A percentile compares a stretch with the other conserved stretches of the same genome.
phyloP scores from a whole-genome alignment of 257 asterid genomes.

The Solanum virginianum region DNA sequence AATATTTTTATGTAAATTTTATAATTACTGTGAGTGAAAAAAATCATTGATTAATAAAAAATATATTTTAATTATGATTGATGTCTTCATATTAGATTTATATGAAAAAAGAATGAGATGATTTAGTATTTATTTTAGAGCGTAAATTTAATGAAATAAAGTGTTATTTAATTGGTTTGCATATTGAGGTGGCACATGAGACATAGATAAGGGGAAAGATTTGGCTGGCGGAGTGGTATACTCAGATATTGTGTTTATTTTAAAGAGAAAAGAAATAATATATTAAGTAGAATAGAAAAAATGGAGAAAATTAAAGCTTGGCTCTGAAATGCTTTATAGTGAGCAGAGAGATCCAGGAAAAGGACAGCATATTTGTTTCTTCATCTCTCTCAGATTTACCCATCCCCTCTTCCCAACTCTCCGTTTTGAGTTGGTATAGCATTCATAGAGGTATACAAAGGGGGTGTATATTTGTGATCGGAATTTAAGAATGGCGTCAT shows the following conservation, averaged over 20 bases:
- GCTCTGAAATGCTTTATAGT: not conserved
- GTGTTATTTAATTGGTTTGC: not conserved
- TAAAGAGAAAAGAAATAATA: not conserved
- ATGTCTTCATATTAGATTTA: too few species aligned
- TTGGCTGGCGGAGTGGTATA: not conserved
- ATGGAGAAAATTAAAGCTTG: not conserved
- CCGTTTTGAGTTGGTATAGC: not conserved
- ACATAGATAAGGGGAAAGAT: not conserved
- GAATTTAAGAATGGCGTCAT: constrained; percentile 29
- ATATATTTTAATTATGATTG: too few species aligned
- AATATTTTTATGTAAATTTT: too few species aligned
- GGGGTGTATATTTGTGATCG: not conserved
- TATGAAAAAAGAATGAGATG: too few species aligned
- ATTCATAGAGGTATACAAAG: too few species aligned
- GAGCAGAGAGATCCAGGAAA: not conserved
- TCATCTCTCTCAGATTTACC: constrained; percentile 30
- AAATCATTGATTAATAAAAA: too few species aligned
- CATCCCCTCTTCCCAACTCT: constrained; percentile 9
- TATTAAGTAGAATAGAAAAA: not conserved
- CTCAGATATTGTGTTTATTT: not conserved
- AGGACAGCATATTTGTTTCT: constrained; percentile 12
- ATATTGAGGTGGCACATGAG: not conserved
- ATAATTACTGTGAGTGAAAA: too few species aligned
- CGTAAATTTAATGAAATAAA: too few species aligned
- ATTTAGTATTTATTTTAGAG: too few species aligned